phyloP scores from a whole-genome alignment of 192 early-diverging fungal species.

The Rhizophagus sp. region DNA sequence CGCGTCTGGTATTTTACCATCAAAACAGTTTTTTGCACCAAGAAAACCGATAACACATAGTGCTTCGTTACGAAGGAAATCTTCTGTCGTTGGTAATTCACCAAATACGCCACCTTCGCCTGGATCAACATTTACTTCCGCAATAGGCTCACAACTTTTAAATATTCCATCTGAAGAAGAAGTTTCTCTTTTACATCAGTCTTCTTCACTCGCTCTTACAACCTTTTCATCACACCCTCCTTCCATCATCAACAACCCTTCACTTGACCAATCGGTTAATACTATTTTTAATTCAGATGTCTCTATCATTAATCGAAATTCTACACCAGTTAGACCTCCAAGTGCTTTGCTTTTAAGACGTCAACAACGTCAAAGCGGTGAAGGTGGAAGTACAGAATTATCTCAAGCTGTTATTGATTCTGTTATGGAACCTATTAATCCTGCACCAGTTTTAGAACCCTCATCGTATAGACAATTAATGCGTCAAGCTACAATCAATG shows the following conservation, averaged over 20 bases:
- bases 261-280: constrained; percentile 20
- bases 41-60: constrained; percentile 23
- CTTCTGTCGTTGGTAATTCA: neutral
- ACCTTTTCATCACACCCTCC: neutral
- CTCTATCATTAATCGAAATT: neutral
- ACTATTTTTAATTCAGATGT: neutral
- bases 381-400: constrained; percentile 4
- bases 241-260: neutral
- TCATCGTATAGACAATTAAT: constrained; percentile 6
- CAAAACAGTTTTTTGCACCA: constrained; percentile 32
- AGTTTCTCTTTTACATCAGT: neutral
- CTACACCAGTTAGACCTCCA: neutral
- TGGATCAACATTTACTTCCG: neutral
- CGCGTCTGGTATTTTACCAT: constrained; percentile 29
- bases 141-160: neutral
- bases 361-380: neutral
- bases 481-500: neutral
- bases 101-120: neutral
- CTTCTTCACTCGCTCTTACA: neutral
- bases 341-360: constrained; percentile 16
- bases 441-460: constrained; percentile 1
- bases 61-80: neutral
- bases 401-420: constrained; percentile 15
- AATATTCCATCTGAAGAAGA: neutral
- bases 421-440: constrained; percentile 5